Base-by-base conservation (phyloP, 139 green algal species). In the Gonium pectorale region DNA sequence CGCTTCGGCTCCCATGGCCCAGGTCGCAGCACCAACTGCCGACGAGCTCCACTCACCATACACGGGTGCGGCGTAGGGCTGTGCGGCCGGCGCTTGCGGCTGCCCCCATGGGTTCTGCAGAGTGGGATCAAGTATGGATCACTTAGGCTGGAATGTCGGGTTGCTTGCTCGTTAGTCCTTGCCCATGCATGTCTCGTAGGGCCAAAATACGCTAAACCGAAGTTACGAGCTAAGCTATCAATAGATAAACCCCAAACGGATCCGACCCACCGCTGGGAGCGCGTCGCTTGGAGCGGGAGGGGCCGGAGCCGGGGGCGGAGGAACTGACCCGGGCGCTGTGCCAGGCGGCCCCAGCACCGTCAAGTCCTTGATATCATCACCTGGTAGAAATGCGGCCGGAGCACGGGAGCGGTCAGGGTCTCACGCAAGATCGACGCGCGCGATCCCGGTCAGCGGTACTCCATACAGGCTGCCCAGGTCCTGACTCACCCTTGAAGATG, bases 361-460 rank as follows among this genome's bases (percentile, higher is more conserved):
- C 27, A 98, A 85, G 29, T 98, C 96, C 86, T 98, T 96, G 77
- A 99, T 99, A 80, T 99, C 96, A 59, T 94, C 90, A 26, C 84
- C 89, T 94, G 83, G 46, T 35, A 35, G 26, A 56, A 40, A 54
- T 26, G n/a, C n/a, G n/a, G n/a, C n/a, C n/a, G n/a, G n/a, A n/a
- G n/a, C n/a, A n/a, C n/a, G n/a, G n/a, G n/a, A n/a, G n/a, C n/a
- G n/a, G n/a, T n/a, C n/a, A n/a, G n/a, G n/a, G n/a, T n/a, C n/a
- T n/a, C n/a, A n/a, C n/a, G n/a, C n/a, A n/a, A n/a, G n/a, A n/a
- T n/a, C n/a, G n/a, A n/a, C n/a, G n/a, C n/a, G n/a, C n/a, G n/a
- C n/a, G n/a, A n/a, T n/a, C n/a, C n/a, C n/a, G n/a, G n/a, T n/a
- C n/a, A n/a, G n/a, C n/a, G n/a, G n/a, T n/a, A n/a, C n/a, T n/a